phyloP scores from a whole-genome alignment of 331 rosid species.

The Erythrophleum ivorense region DNA sequence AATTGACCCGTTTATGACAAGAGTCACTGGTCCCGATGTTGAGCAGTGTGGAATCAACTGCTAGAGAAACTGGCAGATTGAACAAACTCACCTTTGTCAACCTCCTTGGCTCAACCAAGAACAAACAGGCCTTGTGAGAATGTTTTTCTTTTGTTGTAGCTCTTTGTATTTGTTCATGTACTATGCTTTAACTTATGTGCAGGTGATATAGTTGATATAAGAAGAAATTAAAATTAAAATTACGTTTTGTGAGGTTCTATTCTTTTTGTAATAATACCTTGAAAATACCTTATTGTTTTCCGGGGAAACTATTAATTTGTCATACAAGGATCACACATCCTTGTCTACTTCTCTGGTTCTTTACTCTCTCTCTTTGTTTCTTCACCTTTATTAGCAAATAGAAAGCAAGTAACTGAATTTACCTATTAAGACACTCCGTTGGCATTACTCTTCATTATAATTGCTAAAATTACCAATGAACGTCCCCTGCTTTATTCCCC shows the following conservation, averaged over 20 bases:
- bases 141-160: slow-evolving; percentile 25
- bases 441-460: background rate
- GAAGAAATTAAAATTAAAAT: background rate
- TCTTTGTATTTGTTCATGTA: slow-evolving; percentile 27
- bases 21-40: slow-evolving; percentile 86
- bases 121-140: slow-evolving; percentile 18
- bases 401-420: background rate
- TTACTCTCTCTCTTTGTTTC: background rate
- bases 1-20: slow-evolving; percentile 84
- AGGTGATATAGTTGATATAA: slow-evolving; percentile 38
- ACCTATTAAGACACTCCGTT: background rate
- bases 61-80: slow-evolving; percentile 46
- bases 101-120: slow-evolving; percentile 10
- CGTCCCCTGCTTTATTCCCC: background rate
- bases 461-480: background rate
- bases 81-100: slow-evolving; percentile 14
- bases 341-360: background rate
- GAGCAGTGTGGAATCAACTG: slow-evolving; percentile 97
- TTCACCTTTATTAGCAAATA: background rate
- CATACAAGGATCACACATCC: slow-evolving; percentile 6
- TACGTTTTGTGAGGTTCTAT: background rate
- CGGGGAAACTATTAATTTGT: slow-evolving; percentile 24
- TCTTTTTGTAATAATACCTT: slow-evolving; percentile 32
- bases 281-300: slow-evolving; percentile 25
- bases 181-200: slow-evolving; percentile 45